Percentiles rank a stretch among this genome's conserved stretches.
phyloP scores from a whole-genome alignment of 2,329 filamentous ascomycete genomes.

The Thielaviopsis populi region DNA sequence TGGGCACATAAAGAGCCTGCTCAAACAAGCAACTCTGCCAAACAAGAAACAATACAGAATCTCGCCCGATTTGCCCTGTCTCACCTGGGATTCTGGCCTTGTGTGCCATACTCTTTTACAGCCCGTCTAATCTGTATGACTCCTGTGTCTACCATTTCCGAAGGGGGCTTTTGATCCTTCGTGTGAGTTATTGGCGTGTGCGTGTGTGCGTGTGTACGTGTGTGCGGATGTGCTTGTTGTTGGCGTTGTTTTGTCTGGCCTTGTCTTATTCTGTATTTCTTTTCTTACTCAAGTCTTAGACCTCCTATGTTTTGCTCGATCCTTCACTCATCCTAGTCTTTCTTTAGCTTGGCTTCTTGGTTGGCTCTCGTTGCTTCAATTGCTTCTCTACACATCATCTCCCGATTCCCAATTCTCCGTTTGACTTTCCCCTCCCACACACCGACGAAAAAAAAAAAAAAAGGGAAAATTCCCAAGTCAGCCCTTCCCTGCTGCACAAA shows the following conservation, averaged over 20 bases:
- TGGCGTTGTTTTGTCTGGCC: too few species aligned
- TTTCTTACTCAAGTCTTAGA: not conserved
- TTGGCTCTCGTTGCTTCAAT: not conserved
- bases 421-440: not conserved
- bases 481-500: not conserved
- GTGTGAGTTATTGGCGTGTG: not conserved
- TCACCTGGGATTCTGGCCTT: not conserved
- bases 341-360: not conserved
- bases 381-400: not conserved
- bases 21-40: not conserved
- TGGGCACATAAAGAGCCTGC: not conserved
- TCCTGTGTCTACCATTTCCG: not conserved
- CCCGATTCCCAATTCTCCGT: not conserved
- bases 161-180: not conserved
- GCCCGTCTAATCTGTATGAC: constrained; percentile 1
- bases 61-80: not conserved
- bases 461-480: not conserved
- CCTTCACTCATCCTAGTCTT: not conserved
- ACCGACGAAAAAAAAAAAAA: not conserved
- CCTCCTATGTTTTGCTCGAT: not conserved
- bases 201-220: not conserved
- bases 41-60: not conserved
- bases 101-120: not conserved
- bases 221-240: not conserved
- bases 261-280: not conserved